These are phyloP conservation scores for Exophiala mesophila DNA, from an alignment of 2,329 filamentous ascomycete genomes.

Conservation along the genomic window DNA sequence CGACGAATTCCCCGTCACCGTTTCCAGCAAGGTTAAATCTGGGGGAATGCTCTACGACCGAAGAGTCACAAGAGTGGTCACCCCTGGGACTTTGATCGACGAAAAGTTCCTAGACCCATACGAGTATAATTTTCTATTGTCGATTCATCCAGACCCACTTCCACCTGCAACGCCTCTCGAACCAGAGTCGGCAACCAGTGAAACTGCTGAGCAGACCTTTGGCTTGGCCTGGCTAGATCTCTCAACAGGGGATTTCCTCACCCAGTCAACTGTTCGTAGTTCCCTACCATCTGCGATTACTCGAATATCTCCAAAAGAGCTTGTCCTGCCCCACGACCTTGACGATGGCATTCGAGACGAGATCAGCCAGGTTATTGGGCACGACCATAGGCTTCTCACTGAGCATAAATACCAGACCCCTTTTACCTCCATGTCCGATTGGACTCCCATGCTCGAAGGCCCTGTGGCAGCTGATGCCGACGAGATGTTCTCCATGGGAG, in stretches of 20 bases:
- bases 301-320: conserved; percentile 76
- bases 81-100: conserved; percentile 91
- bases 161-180: conserved; percentile 27
- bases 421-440: conserved; percentile 55
- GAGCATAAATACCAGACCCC: conserved; percentile 53
- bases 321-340: conserved; percentile 67
- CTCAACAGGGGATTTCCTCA: conserved; percentile 91
- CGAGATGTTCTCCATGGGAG: conserved; percentile 58
- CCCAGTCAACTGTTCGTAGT: conserved; percentile 66
- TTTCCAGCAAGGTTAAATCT: conserved; percentile 63
- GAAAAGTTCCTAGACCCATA: conserved; percentile 96
- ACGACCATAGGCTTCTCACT: conserved; percentile 71
- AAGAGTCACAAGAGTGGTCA: conserved; percentile 79
- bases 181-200: conserved; percentile 28
- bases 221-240: conserved; percentile 92
- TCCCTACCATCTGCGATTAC: conserved; percentile 76
- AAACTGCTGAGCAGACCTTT: conserved; percentile 42
- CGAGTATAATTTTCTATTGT: conserved; percentile 87
- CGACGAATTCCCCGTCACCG: conserved; percentile 79
- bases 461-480: conserved; percentile 54
- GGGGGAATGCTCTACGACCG: conserved; percentile 81
- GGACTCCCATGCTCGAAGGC: conserved; percentile 72
- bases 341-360: conserved; percentile 55
- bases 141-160: conserved; percentile 53
- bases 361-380: conserved; percentile 63